A percentile compares a stretch with the other conserved stretches of the same genome.
Evolutionary conservation across 1,284 basidiomycete genomes (phyloP).

Genomic region (Ceratobasidium sp.): DNA sequence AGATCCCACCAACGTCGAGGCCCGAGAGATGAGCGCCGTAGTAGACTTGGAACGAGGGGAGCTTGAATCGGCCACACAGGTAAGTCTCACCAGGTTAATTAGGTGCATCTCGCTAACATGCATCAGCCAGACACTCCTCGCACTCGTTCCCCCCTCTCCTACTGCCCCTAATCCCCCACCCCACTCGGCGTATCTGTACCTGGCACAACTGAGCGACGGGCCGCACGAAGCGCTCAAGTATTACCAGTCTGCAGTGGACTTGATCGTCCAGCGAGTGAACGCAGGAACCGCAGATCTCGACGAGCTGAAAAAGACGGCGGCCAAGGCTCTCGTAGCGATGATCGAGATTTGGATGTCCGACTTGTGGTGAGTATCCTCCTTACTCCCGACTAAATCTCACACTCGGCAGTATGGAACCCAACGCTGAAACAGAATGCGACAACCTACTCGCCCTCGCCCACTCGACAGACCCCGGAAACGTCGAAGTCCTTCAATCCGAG

Average conservation of each 20-base stretch:
- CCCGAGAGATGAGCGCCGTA: constrained; percentile 80
- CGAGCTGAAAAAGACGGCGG: constrained; percentile 75
- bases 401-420: constrained; percentile 74
- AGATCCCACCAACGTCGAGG: constrained; percentile 70
- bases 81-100: constrained; percentile 52
- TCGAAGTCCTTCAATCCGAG: constrained; percentile 81
- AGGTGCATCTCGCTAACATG: too few relatives aligned
- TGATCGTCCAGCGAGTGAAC: constrained; percentile 73
- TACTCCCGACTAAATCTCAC: not conserved
- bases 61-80: constrained; percentile 73
- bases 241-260: constrained; percentile 81
- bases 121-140: constrained; percentile 64
- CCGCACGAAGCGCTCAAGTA: constrained; percentile 79
- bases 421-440: constrained; percentile 83
- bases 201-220: constrained; percentile 84
- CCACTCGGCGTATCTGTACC: constrained; percentile 85
- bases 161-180: constrained; percentile 67
- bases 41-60: constrained; percentile 80
- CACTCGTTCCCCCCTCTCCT: constrained; percentile 65
- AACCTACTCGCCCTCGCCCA: constrained; percentile 74
- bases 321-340: constrained; percentile 87
- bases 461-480: constrained; percentile 75
- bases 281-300: constrained; percentile 57
- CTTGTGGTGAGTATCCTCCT: constrained; percentile 70
- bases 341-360: constrained; percentile 98